Base-by-base conservation (phyloP, 495 filamentous ascomycete genomes). In the Hypomontagnella monticulosa region DNA sequence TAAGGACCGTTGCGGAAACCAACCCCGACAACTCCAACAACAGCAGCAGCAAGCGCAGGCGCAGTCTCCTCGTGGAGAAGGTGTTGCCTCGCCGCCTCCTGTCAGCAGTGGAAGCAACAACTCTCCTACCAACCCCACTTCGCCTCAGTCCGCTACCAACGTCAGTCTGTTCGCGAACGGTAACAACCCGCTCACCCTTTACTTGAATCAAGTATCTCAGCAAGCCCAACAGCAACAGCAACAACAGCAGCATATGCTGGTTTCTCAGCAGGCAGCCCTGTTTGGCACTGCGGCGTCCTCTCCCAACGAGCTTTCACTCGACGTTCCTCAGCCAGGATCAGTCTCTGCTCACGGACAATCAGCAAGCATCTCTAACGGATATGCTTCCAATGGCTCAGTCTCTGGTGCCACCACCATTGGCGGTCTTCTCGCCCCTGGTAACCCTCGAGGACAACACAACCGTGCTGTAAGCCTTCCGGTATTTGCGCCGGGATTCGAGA, bases 1-100 rank as follows among this genome's bases (percentile, higher is more conserved):
- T 72, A 99, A 99, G 80, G 95, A 99, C 76, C 87, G 95, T 50
- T 99, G 95, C 71, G 95, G 95, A 65, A 99, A 98, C 77, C 91
- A 95, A 15, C 95, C 95, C 19, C 87, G 95, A 42, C 96, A 99
- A 79, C 82, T 76, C 72, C 84, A 91, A 73, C 84, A 87, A 73
- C 83, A 27, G 23, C 23, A 27, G 23, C 23, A 27, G 23, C 23
- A 27, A 6, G 2, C 23, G 23, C 23, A 87, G 66, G 76, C 79
- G 74, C 89, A 91, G 18, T 93, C 93, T 30, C 74, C 78, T 10
- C 74, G 88, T 75, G 71, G 75, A 37, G 81, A 84, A 9, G 86
- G 86, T 37, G 87, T 88, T 1, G 87, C 92, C 42, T 93, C 92
- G 2, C 90, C 92, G 19, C 87, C 90, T 5, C 74, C 81, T 11